Conservation (phyloP, 306 rosid genomes). For the Prunus campanulata region DNA sequence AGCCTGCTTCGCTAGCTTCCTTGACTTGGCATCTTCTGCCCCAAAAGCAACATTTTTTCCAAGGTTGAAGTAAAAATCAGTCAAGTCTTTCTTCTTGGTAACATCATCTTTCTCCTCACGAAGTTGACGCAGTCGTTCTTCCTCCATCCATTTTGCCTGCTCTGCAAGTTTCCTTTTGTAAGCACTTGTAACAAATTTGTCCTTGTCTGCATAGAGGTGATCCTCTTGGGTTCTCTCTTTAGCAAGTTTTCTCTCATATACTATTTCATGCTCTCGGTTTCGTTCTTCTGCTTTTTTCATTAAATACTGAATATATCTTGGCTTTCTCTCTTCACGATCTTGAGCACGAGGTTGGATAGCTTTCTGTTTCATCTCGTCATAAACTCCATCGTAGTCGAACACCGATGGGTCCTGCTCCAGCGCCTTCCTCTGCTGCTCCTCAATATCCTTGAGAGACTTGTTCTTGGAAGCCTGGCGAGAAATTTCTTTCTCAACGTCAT, state of each 20-base stretch:
- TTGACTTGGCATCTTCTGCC: slow-evolving; percentile 40
- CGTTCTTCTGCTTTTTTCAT: slow-evolving; percentile 60
- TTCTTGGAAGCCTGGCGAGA: slow-evolving; percentile 82
- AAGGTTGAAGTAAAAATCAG: slow-evolving; percentile 75
- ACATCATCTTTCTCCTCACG: slow-evolving; percentile 85
- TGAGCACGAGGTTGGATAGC: slow-evolving; percentile 50
- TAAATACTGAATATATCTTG: slow-evolving; percentile 64
- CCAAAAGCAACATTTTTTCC: slow-evolving; percentile 82
- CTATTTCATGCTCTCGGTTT: slow-evolving; percentile 64
- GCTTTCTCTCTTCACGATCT: slow-evolving; percentile 79
- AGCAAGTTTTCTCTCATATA: slow-evolving; percentile 77
- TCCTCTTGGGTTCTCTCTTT: slow-evolving; percentile 88
- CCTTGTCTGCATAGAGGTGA: slow-evolving; percentile 78
- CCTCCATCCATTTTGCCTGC: slow-evolving; percentile 71
- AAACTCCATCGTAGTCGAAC: slow-evolving; percentile 84
- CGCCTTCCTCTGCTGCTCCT: slow-evolving; percentile 83
- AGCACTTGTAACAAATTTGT: slow-evolving; percentile 75
- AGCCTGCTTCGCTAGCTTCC: slow-evolving; percentile 35
- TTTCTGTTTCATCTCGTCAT: slow-evolving; percentile 79
- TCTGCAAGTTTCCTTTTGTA: slow-evolving; percentile 85
- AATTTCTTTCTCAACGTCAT: slow-evolving; percentile 79
- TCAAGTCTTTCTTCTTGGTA: slow-evolving; percentile 85
- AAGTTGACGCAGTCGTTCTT: slow-evolving; percentile 66
- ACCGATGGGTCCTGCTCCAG: slow-evolving; percentile 78
- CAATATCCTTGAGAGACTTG: slow-evolving; percentile 74